Percentiles rank a stretch among this genome's conserved stretches.
Evolutionary conservation across 1,139 yeast species (phyloP).

Genomic region (Nakaseomyces glabratus): DNA sequence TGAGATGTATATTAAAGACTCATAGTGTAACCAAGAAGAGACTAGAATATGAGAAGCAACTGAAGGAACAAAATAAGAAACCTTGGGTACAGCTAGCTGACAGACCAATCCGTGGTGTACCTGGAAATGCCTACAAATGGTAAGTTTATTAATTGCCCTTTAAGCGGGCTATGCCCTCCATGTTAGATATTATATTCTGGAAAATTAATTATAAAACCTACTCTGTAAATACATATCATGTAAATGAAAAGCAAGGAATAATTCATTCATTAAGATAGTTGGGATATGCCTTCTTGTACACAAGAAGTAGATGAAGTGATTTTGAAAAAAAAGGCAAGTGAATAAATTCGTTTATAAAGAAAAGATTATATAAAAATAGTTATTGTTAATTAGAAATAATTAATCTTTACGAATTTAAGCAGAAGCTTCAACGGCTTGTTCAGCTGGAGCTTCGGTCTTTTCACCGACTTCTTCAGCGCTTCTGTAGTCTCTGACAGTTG

Average conservation of each 20-base stretch:
- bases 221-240: too few species aligned
- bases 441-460: conserved; percentile 30
- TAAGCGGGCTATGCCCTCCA: too few species aligned
- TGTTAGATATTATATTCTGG: too few species aligned
- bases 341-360: too few species aligned
- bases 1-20: conserved; percentile 66
- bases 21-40: conserved; percentile 50
- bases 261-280: too few species aligned
- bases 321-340: too few species aligned
- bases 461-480: conserved; percentile 37
- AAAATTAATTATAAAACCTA: too few species aligned
- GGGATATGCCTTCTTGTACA: too few species aligned
- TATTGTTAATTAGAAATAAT: too few species aligned
- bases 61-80: conserved; percentile 37
- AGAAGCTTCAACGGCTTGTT: conserved; percentile 25
- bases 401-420: conserved; percentile 15
- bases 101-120: conserved; percentile 37
- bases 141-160: conserved; percentile 27
- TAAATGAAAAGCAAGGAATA: too few species aligned
- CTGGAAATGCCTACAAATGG: conserved; percentile 46
- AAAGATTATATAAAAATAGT: too few species aligned
- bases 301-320: too few species aligned
- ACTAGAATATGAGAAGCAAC: conserved; percentile 48
- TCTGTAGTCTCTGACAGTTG: conserved; percentile 72
- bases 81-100: conserved; percentile 40